Base-by-base conservation (phyloP, 768 basidiomycete species). In the Cystobasidium onofrii region DNA sequence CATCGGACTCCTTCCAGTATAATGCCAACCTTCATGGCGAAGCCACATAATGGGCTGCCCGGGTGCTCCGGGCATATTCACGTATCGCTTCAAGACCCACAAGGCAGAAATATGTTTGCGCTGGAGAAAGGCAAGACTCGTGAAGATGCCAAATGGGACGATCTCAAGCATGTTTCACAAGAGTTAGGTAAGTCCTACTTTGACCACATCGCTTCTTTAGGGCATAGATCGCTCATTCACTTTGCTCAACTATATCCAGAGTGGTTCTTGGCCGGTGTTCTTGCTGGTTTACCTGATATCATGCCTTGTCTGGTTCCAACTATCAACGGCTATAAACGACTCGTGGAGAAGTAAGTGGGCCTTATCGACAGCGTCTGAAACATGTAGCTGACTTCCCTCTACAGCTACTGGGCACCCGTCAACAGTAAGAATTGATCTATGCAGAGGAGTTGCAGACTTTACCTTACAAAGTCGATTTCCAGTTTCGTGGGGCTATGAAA, bases 21-120 rank as follows among this genome's bases (percentile, higher is more conserved):
- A 70, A 86, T 92, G 44, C 95, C 96, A 0, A 95, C 91, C 74
- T 99, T 99, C 82, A 98, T 97, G 95, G 93, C 94, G 0, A 97
- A 97, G 43, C 78, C 78, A 13, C 75, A 80, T 64, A 64, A 65
- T 9, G 77, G 96, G 90, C 86, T 97, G 76, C 94, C 96, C 41
- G 96, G 96, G 1, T 94, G 92, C 80, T 93, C 92, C 76, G 96
- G 95, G 1, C 96, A 99, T 81, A 88, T 90, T 1, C 96, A 99
- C 78, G 90, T 97, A 63, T 95, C 92, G 0, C 81, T 99, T 41
- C 85, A 88, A 63, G 86, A 91, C 76, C 77, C 39, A 79, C 84
- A 18, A 20, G 93, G 91, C 1, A 84, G 81, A 74, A 98, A 93
- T 80, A 78, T 90, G 7, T 99, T 99, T 77, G 89, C 91, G 0